Evolutionary conservation across 2,329 filamentous ascomycete genomes (phyloP).

Genomic region (Chaetothyriales sp.): DNA sequence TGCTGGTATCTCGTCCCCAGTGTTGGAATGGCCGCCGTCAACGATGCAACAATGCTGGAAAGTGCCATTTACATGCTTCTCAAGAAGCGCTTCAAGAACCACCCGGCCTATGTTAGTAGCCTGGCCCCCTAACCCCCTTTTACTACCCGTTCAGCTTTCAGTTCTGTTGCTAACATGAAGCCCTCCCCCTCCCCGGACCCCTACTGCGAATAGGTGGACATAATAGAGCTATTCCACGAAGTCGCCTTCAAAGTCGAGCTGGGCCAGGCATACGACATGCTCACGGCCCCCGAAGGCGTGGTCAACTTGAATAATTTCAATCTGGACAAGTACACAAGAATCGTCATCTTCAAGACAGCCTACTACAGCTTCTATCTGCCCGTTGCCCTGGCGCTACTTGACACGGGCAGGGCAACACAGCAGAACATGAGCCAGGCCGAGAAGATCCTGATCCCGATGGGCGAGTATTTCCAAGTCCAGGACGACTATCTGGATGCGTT

Average conservation of each 20-base stretch:
- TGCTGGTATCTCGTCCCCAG: constrained; percentile 90
- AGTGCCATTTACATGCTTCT: constrained; percentile 76
- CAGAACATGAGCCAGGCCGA: constrained; percentile 80
- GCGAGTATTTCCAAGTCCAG: constrained; percentile 98
- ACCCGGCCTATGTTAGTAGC: constrained; percentile 58
- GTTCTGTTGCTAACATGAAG: too few species aligned
- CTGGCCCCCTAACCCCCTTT: too few species aligned
- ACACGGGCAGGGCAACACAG: constrained; percentile 68
- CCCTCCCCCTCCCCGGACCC: too few species aligned
- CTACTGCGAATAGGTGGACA: too few species aligned
- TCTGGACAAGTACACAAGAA: constrained; percentile 89
- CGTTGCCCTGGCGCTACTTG: constrained; percentile 76
- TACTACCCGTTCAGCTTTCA: too few species aligned
- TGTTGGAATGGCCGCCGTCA: constrained; percentile 94
- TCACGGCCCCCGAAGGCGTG: constrained; percentile 86
- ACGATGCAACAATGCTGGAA: constrained; percentile 95
- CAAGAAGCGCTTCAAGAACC: constrained; percentile 80
- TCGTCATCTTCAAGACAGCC: constrained; percentile 98
- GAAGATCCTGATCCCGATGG: constrained; percentile 87
- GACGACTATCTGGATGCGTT: constrained; percentile 99
- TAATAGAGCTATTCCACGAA: constrained; percentile 94
- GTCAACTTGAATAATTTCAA: constrained; percentile 92
- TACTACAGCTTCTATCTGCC: constrained; percentile 99
- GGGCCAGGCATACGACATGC: constrained; percentile 82
- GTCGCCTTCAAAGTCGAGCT: constrained; percentile 86